Conservation (phyloP, 208 protist species). For the Crithidia sp. region DNA sequence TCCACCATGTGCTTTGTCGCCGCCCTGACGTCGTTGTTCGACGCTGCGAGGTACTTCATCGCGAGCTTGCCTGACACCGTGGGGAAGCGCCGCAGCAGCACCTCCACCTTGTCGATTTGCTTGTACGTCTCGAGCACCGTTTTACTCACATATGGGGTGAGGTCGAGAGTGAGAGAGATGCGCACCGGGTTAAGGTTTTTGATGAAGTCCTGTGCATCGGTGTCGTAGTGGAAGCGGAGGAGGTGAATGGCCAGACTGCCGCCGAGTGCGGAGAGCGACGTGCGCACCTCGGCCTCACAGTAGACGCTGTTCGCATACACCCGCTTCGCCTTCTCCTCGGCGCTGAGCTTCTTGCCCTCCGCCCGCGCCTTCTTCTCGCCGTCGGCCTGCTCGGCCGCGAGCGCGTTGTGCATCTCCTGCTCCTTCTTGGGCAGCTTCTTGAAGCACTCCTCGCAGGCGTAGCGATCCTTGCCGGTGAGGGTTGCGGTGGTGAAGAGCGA, state of each 20-base stretch:
- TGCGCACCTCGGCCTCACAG: slow-evolving; percentile 69
- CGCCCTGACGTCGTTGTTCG: slow-evolving; percentile 32
- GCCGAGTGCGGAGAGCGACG: slow-evolving; percentile 62
- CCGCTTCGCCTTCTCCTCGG: slow-evolving; percentile 31
- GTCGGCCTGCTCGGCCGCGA: slow-evolving; percentile 43
- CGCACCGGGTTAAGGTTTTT: slow-evolving; percentile 65
- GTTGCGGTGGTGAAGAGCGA: slow-evolving; percentile 50
- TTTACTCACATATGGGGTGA: slow-evolving; percentile 55
- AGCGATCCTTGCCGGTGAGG: slow-evolving; percentile 68
- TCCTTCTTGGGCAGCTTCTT: slow-evolving; percentile 51
- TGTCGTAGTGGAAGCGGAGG: slow-evolving; percentile 82
- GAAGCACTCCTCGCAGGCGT: slow-evolving; percentile 89
- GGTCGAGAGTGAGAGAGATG: slow-evolving; percentile 64
- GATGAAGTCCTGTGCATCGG: slow-evolving; percentile 49
- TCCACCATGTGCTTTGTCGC: slow-evolving; percentile 35
- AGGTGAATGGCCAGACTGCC: slow-evolving; percentile 79
- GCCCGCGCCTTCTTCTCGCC: slow-evolving; percentile 28
- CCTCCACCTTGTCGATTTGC: slow-evolving; percentile 28
- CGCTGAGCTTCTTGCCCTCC: slow-evolving; percentile 35
- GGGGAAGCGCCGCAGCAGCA: slow-evolving; percentile 55
- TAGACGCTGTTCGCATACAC: slow-evolving; percentile 74
- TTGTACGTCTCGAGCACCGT: slow-evolving; percentile 49
- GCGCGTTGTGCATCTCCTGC: slow-evolving; percentile 70
- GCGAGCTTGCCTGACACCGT: slow-evolving; percentile 15
- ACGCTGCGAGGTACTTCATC: slow-evolving; percentile 18